phyloP scores from a whole-genome alignment of 2,329 filamentous ascomycete species.

The Pezizomycotina sp. region DNA sequence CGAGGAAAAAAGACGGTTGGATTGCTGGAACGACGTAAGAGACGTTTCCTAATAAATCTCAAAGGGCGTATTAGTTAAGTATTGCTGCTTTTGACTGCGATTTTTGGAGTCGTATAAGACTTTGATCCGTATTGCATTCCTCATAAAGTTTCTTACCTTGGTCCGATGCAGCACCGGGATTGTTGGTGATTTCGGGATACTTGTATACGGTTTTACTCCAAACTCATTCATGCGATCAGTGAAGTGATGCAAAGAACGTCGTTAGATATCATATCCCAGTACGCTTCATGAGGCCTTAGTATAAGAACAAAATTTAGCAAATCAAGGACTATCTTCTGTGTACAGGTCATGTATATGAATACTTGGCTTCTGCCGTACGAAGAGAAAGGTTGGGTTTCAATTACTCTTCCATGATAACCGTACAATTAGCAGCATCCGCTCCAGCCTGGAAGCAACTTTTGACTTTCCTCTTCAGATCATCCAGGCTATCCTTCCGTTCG shows the following conservation, averaged over 20 bases:
- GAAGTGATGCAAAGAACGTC: constrained; percentile 8
- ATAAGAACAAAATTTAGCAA: neutral
- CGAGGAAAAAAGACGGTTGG: constrained; percentile 32
- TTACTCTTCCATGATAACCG: constrained; percentile 18
- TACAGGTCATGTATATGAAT: too few relatives aligned
- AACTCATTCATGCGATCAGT: constrained; percentile 11
- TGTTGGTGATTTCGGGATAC: constrained; percentile 9
- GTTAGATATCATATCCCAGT: constrained; percentile 10
- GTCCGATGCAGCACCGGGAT: constrained; percentile 11
- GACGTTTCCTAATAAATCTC: constrained; percentile 32
- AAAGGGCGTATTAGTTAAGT: too few relatives aligned
- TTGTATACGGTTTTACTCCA: constrained; percentile 6
- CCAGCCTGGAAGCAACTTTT: constrained; percentile 32
- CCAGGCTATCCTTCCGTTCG: constrained; percentile 31
- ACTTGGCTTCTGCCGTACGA: too few relatives aligned
- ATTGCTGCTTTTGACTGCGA: constrained; percentile 10
- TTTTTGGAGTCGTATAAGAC: constrained; percentile 13
- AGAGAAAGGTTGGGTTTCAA: constrained; percentile 9
- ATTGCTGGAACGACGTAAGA: constrained; percentile 32
- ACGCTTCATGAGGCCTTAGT: constrained; percentile 3
- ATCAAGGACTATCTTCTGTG: neutral
- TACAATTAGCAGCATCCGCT: constrained; percentile 29
- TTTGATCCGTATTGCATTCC: constrained; percentile 11
- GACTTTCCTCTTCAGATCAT: constrained; percentile 31
- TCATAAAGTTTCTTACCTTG: constrained; percentile 8